Base-by-base conservation (phyloP, 352 stramenopile species). In the Globisporangium ultimum region DNA sequence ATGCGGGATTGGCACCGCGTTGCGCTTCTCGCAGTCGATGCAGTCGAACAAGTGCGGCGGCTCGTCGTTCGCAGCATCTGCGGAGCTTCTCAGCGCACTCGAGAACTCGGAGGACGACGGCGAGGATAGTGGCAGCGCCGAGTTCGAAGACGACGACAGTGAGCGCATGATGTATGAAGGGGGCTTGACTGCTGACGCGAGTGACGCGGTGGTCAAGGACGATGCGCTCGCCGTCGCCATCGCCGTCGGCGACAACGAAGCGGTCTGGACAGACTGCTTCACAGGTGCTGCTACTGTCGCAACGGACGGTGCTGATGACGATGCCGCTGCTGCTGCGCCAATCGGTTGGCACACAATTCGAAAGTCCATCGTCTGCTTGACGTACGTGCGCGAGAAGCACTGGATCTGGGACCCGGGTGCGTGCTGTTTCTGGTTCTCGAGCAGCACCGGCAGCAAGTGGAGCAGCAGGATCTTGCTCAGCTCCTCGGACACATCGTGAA, bases 321-420 rank as follows among this genome's bases (percentile, higher is more conserved):
- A 32, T 5, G 24, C 2, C 24, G 9, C 28, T 5, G 28, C 28
- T 5, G 28, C 28, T 36, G 28, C 28, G 28, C 28, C 13, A 50
- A 20, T 13, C 32, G 53, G 22, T 41, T 51, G 24, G 40, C 57
- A 77, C 12, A 70, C 55, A n/a, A 90, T 76, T 36, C 68, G 61
- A n/a, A 87, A 76, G 43, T 90, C 80, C 65, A 84, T 85, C 6
- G 76, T 77, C 47, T 76, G 71, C 50, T 88, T 88, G 38, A 47
- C 58, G 60, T 88, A 90, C 36, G 66, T 81, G 45, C 78, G 78
- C 53, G 70, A 75, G 45, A 81, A 80, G 59, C 77, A 87, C 55
- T 78, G 70, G 48, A 87, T 69, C 51, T 58, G 54, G 0, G 45
- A 48, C 18, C 50, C 48, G 5, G 50, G 22, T 47, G 62, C 54